These are phyloP conservation scores for Neohortaea acidophila DNA, from an alignment of 495 filamentous ascomycete genomes.

Conservation along the genomic window DNA sequence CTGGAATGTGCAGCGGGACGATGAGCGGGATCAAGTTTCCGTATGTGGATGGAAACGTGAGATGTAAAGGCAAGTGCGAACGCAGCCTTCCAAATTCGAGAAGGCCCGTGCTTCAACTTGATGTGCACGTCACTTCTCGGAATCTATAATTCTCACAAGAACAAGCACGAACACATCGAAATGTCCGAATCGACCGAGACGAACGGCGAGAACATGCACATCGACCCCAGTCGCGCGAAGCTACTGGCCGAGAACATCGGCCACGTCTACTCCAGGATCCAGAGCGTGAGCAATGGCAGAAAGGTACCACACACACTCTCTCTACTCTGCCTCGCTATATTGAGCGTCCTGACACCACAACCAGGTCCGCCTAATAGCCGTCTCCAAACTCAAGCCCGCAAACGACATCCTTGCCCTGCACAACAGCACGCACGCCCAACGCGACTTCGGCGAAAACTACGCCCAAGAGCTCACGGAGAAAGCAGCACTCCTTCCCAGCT, in stretches of 20 bases:
- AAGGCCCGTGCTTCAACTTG: too few species aligned
- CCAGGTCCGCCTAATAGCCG: constrained; percentile 76
- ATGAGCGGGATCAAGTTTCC: too few species aligned
- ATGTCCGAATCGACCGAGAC: neutral
- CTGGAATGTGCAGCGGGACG: too few species aligned
- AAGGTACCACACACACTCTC: constrained; percentile 5
- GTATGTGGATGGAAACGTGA: too few species aligned
- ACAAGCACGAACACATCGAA: too few species aligned
- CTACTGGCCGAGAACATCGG: constrained; percentile 24
- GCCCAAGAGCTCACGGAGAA: constrained; percentile 82
- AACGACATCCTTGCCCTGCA: constrained; percentile 77
- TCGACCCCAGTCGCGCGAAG: constrained; percentile 24
- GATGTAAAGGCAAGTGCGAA: too few species aligned
- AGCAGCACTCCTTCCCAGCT: constrained; percentile 56
- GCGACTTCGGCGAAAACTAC: constrained; percentile 96
- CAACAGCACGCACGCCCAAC: constrained; percentile 35
- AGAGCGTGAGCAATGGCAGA: constrained; percentile 15
- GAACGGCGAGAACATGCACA: constrained; percentile 18
- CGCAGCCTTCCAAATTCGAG: too few species aligned
- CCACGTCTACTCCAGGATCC: constrained; percentile 19
- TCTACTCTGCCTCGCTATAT: neutral
- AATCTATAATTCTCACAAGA: too few species aligned
- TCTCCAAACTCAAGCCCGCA: constrained; percentile 86
- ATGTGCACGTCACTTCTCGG: too few species aligned
- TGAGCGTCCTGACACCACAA: neutral